These are phyloP conservation scores for Tricholoma bakamatsutake DNA, from an alignment of 768 basidiomycete genomes.

Conservation along the genomic window DNA sequence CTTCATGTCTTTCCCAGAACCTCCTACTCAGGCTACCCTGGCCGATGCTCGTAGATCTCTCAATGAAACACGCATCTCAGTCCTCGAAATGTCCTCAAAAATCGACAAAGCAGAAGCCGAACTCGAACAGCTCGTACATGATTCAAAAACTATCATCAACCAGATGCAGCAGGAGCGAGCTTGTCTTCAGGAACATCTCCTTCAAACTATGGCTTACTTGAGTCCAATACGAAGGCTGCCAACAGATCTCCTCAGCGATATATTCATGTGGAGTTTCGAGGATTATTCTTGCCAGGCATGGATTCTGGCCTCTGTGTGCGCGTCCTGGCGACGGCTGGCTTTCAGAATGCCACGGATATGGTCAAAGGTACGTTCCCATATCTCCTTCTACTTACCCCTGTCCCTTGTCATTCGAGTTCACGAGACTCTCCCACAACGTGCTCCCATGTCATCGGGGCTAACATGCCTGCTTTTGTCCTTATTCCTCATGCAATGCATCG, in stretches of 20 bases:
- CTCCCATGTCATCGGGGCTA: constrained; percentile 6
- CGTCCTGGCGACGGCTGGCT: constrained; percentile 59
- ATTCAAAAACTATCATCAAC: constrained; percentile 47
- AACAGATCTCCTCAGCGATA: constrained; percentile 63
- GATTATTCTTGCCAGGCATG: constrained; percentile 71
- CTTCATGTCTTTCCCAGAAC: constrained; percentile 38
- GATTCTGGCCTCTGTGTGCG: constrained; percentile 66
- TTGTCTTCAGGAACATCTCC: constrained; percentile 41
- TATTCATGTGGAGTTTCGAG: constrained; percentile 67
- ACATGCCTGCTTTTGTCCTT: constrained; percentile 2
- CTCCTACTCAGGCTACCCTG: constrained; percentile 51
- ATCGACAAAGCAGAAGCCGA: constrained; percentile 50
- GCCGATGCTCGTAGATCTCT: constrained; percentile 48
- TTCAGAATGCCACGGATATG: constrained; percentile 65
- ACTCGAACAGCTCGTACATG: constrained; percentile 53
- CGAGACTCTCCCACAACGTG: constrained; percentile 1
- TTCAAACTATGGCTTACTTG: constrained; percentile 55
- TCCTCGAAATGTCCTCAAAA: constrained; percentile 33
- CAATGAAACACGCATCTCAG: constrained; percentile 23
- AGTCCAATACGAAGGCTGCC: constrained; percentile 70
- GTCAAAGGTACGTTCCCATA: constrained; percentile 57
- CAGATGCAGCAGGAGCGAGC: constrained; percentile 46
- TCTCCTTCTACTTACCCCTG: not conserved
- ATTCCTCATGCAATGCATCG: not conserved
- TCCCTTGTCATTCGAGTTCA: not conserved